Evolutionary conservation across 306 rosid genomes (phyloP), one percentile per base, ranked within the genome.

Genomic region (Rosa rugosa): DNA sequence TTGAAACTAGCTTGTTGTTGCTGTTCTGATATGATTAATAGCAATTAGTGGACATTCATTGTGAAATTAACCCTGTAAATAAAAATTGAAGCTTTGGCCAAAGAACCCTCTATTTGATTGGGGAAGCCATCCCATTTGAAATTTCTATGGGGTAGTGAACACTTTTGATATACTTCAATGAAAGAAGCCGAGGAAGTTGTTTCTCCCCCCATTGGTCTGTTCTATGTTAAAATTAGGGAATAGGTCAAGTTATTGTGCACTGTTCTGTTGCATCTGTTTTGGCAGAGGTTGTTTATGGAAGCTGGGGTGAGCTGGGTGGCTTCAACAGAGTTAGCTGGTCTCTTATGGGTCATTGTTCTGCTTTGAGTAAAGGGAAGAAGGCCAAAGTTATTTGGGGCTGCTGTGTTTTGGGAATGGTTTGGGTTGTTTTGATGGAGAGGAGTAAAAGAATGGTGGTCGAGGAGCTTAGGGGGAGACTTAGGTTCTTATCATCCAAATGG

Each of bases 31-130:
- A 23, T 46, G 20, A 40, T 45, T 23, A 23, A 14, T 4, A n/a
- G 56, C 73, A 45, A 4, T n/a, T n/a, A n/a, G n/a, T 11, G n/a
- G 60, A 45, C 42, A 49, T 83, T 73, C 57, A 53, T 54, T 45
- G 49, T 72, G 57, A 78, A 8, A 10, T 13, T 27, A 12, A 41
- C 38, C 20, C 10, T 65, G 73, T 20, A 36, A 65, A 10, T 66
- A 42, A 20, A 77, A n/a, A 47, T 50, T 72, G 62, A 17, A 44
- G 11, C 18, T 46, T 79, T 31, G 51, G 25, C 13, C 6, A 5
- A 44, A 25, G 53, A 11, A 14, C 17, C 25, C 69, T 1, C 13
- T 11, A n/a, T 56, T 40, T 16, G 16, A 38, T 45, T 69, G 22
- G 2, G 64, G 51, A 50, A 36, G 8, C 14, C 27, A 68, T 27